These are phyloP conservation scores for Talaromyces ruber DNA, from an alignment of 495 filamentous ascomycete species.

Conservation along the genomic window DNA sequence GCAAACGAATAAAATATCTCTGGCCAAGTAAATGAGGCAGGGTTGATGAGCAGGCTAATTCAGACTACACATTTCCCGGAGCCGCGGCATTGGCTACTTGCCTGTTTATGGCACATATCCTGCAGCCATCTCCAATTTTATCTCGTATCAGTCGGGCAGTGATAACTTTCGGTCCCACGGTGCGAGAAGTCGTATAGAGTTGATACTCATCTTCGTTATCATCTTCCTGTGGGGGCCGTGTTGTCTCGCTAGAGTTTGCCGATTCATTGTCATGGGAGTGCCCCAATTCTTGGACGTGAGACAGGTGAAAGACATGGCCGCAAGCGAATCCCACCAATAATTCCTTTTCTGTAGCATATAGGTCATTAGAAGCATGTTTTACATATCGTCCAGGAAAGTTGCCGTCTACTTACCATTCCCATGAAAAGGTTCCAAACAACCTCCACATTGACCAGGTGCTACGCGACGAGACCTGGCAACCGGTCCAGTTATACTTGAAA, in stretches of 20 bases:
- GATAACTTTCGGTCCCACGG: constrained; percentile 80
- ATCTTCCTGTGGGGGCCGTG: constrained; percentile 13
- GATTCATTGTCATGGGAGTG: constrained; percentile 26
- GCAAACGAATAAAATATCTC: neutral
- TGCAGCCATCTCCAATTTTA: constrained; percentile 60
- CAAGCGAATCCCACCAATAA: constrained; percentile 88
- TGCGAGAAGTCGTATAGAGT: constrained; percentile 38
- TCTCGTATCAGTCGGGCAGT: constrained; percentile 74
- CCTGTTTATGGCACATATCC: constrained; percentile 46
- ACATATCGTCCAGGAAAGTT: neutral
- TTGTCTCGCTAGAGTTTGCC: constrained; percentile 13
- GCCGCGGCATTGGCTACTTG: constrained; percentile 6
- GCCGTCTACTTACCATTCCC: constrained; percentile 33
- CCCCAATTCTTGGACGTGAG: constrained; percentile 54
- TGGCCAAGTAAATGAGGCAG: neutral
- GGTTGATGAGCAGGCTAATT: neutral
- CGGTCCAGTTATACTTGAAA: constrained; percentile 8
- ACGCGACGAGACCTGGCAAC: constrained; percentile 15
- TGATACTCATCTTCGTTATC: constrained; percentile 18
- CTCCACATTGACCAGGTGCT: constrained; percentile 39
- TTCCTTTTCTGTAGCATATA: constrained; percentile 50
- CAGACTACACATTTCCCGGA: neutral
- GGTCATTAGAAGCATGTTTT: neutral
- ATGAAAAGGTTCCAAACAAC: constrained; percentile 44
- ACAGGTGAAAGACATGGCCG: constrained; percentile 82